A percentile compares a stretch with the other conserved stretches of the same genome.
Evolutionary conservation across 371 early-diverging fungal species (phyloP).

Genomic region (Umbelopsis sp.): DNA sequence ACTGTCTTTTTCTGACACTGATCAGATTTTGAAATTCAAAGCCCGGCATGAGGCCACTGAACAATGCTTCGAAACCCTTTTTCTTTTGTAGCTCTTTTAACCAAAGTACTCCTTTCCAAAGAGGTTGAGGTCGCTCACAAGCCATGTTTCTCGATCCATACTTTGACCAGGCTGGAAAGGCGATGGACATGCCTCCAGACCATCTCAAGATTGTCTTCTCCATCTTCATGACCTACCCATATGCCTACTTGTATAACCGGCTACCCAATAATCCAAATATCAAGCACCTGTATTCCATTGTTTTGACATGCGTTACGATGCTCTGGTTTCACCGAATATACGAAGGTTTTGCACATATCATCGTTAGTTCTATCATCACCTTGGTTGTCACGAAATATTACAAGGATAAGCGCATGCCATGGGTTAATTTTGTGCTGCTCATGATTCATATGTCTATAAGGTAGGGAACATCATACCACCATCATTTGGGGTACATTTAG

Average conservation of each 20-base stretch:
- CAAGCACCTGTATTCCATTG: conserved; percentile 78
- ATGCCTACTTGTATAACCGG: conserved; percentile 56
- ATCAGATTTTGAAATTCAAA: conserved; percentile 1
- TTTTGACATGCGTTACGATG: conserved; percentile 62
- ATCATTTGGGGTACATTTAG: conserved; percentile 10
- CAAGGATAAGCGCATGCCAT: conserved; percentile 58
- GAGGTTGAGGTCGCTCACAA: neutral
- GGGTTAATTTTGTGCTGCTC: conserved; percentile 68
- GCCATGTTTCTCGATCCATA: conserved; percentile 21
- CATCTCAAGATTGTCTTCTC: conserved; percentile 60
- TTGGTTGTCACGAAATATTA: conserved; percentile 58
- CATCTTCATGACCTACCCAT: conserved; percentile 58
- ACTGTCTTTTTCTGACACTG: neutral
- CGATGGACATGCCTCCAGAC: conserved; percentile 45
- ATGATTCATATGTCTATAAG: conserved; percentile 80
- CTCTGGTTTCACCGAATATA: conserved; percentile 60
- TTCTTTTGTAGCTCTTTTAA: neutral
- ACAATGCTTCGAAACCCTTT: neutral
- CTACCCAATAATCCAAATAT: conserved; percentile 51
- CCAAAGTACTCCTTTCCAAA: neutral
- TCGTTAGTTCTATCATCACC: conserved; percentile 55
- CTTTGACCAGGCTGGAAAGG: conserved; percentile 20
- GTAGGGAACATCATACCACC: conserved; percentile 43
- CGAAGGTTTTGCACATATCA: conserved; percentile 69
- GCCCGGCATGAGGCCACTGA: neutral